Base-by-base conservation (phyloP, 352 stramenopile genomes). In the Phytopythium vexans region DNA sequence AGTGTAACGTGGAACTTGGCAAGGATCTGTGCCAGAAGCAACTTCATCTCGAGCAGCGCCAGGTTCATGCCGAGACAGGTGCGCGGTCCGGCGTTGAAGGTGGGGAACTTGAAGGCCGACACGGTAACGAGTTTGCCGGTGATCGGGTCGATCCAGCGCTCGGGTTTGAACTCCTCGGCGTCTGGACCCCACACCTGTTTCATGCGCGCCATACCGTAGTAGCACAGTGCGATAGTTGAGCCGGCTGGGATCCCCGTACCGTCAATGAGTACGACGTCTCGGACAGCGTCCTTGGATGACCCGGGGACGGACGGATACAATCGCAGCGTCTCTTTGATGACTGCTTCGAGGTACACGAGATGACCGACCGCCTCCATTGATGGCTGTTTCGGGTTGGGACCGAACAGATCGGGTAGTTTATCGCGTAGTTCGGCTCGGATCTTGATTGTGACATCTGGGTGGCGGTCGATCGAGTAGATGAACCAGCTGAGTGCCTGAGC, bases 21-120 rank as follows among this genome's bases (percentile, higher is more conserved):
- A 21, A 95, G 35, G 31, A 95, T 37, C 6, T 62, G 58, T 5
- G 66, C 57, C 32, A 86, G 50, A 8, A 89, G 67, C 37, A 92
- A 50, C 66, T 92, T 92, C 62, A 92, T 88, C 68, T 95, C 77
- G 4, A 93, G 58, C 66, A 94, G 78, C 6, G 87, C 86, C 0
- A 96, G 60, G 14, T 73, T 74, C 49, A 71, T 77, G 14, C 87
- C 87, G 4, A 94, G 56, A 42, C 87, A 95, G 27, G 68, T 40
- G 21, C 86, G 71, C 5, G 75, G 77, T 0, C 87, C 86, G 16
- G 68, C 78, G 49, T 89, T 75, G 59, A 96, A 96, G 3, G 71
- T 53, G 8, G 61, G 49, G 56, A 89, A 94, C 54, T 92, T 58
- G 62, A 71, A 92, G 6, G 74, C 15, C 8, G 76, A 86, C 4